These are phyloP conservation scores for Nepenthes gracilis DNA, from an alignment of 148 eudicot genomes.

Conservation along the genomic window DNA sequence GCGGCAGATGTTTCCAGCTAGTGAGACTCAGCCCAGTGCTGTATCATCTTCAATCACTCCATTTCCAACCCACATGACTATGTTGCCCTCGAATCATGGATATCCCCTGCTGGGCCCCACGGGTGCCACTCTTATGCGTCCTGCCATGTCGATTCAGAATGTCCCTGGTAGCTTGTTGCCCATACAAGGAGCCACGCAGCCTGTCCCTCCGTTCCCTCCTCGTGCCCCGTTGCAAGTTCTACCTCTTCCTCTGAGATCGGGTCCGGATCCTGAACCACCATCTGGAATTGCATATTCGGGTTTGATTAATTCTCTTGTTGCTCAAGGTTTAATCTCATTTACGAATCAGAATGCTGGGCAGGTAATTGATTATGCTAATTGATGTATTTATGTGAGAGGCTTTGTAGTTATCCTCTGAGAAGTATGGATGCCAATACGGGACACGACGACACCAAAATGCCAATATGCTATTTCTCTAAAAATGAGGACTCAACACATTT, in stretches of 20 bases:
- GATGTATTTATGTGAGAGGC: background rate
- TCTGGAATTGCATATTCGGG: constrained; percentile 44
- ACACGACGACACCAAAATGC: no score
- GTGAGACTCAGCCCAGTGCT: constrained; percentile 24
- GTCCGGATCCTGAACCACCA: constrained; percentile 34
- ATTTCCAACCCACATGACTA: constrained; percentile 11
- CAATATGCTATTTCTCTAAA: background rate
- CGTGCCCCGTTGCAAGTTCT: constrained; percentile 26
- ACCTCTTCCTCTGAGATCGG: constrained; percentile 31
- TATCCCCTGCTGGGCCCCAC: constrained; percentile 28
- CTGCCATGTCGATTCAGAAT: constrained; percentile 35
- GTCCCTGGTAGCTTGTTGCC: constrained; percentile 25
- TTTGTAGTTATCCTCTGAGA: no score
- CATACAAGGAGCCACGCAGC: constrained; percentile 30
- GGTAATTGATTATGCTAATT: constrained; percentile 23
- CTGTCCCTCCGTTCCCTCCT: constrained; percentile 29
- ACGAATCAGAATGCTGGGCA: constrained; percentile 39
- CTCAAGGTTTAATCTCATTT: constrained; percentile 72
- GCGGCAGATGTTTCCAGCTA: constrained; percentile 29
- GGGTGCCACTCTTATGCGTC: constrained; percentile 23
- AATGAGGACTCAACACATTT: background rate
- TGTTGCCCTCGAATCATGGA: constrained; percentile 35
- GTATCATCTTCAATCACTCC: constrained; percentile 20
- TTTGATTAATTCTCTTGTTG: constrained; percentile 60
- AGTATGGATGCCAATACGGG: no score